Evolutionary conservation across 1,284 basidiomycete species (phyloP), one percentile per base, ranked within the genome.

Genomic region (Puccinia hordei): DNA sequence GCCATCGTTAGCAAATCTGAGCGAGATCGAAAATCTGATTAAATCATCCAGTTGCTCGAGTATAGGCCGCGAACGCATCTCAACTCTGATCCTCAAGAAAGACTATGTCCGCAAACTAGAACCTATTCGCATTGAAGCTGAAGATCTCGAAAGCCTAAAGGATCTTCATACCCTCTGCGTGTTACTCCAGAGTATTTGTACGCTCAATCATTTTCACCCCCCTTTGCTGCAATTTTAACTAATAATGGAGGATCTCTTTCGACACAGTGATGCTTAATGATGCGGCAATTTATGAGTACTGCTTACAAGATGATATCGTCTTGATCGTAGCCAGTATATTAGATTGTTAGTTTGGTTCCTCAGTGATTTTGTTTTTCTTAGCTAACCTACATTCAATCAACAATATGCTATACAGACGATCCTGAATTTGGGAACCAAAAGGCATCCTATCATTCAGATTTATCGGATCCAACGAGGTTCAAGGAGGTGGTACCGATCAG

Each of bases 371-470:
- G 57, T 30, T 46, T 27, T 66, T 71, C 17, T 83, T 59, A 61
- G 19, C 35, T 41, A 13, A 51, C 24, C 6, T 73, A 73, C 81
- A 77, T 65, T 8, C 19, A n/a, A 63, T 80, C 83, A 57, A 81
- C 57, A 81, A 15, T 0, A 19, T 33, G 38, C 13, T n/a, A 12
- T 17, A 55, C 85, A 96, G 94, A 99, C 86, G 96, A 98, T 84
- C 95, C 96, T 81, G 96, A 98, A 83, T 98, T 96, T 85, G 96
- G 96, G 13, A 89, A 88, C 19, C 90, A 96, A 87, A 98, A 98
- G 87, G 97, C 96, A 65, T 94, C 95, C 83, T 99, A 98, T 85
- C 94, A 96, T 71, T 91, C 95, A 81, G 97, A 97, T 85, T 90
- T 98, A 59, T 88, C 90, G 59, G 89, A 92, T 83, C 91, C 90